Evolutionary conservation across 257 asterid genomes (phyloP).

Genomic region (Cordia subcordata): DNA sequence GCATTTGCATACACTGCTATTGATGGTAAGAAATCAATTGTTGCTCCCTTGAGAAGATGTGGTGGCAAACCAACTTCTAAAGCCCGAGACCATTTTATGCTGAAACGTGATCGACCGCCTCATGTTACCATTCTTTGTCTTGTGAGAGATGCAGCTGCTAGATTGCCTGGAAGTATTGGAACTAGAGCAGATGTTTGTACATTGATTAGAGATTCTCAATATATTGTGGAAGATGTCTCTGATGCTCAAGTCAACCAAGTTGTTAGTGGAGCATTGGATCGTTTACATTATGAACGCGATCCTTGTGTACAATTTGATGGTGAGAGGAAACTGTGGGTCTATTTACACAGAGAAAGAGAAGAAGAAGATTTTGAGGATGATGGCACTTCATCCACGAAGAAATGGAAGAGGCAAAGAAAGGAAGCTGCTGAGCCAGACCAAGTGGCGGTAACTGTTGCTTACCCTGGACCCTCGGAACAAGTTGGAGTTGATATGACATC

Average conservation of each 20-base stretch:
- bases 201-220: conserved; percentile 93
- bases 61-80: conserved; percentile 99
- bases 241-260: conserved; percentile 96
- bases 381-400: conserved; percentile 96
- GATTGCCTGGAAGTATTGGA: conserved; percentile 98
- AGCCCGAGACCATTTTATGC: conserved; percentile 98
- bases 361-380: conserved; percentile 99
- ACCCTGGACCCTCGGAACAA: conserved; percentile 46
- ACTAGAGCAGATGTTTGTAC: conserved; percentile 97
- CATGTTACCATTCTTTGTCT: conserved; percentile 97
- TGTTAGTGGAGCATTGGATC: conserved; percentile 96
- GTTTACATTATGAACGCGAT: conserved; percentile 95
- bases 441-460: conserved; percentile 60
- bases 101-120: conserved; percentile 91
- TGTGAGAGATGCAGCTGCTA: conserved; percentile 97
- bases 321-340: conserved; percentile 94
- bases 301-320: conserved; percentile 97
- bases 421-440: conserved; percentile 73
- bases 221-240: conserved; percentile 83
- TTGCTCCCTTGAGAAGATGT: conserved; percentile 97
- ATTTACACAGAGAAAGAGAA: conserved; percentile 87
- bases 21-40: conserved; percentile 94
- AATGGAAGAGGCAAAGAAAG: conserved; percentile 94
- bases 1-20: conserved; percentile 84
- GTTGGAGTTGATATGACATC: conserved; percentile 57